phyloP scores from a whole-genome alignment of 1,284 basidiomycete species.

The Microbotryum lychnidis-dioicae region DNA sequence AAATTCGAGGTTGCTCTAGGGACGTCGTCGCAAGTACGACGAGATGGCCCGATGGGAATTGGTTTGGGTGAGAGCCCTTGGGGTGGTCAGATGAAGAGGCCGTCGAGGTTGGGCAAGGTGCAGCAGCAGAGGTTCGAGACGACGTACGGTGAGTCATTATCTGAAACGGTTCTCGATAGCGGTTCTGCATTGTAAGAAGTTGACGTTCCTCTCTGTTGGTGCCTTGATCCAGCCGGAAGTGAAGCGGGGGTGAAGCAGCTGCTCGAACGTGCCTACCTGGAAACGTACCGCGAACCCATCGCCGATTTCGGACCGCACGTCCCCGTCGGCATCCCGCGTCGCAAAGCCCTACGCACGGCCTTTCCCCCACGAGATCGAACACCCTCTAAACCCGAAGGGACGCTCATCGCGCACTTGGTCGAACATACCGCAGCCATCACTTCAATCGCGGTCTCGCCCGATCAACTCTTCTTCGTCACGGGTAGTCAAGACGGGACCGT shows the following conservation, averaged over 20 bases:
- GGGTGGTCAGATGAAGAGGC: not conserved
- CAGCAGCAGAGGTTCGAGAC: constrained; percentile 26
- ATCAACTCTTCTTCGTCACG: constrained; percentile 88
- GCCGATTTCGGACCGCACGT: constrained; percentile 82
- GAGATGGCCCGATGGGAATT: not conserved
- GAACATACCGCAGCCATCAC: constrained; percentile 75
- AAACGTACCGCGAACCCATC: constrained; percentile 69
- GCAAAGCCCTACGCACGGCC: constrained; percentile 40
- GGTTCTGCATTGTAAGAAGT: not conserved
- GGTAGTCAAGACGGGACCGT: constrained; percentile 76
- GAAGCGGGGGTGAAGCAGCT: constrained; percentile 72
- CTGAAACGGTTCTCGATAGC: not conserved
- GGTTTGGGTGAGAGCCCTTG: constrained; percentile 1
- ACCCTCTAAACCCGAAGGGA: constrained; percentile 51
- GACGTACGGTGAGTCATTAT: constrained; percentile 54
- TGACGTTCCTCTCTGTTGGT: not conserved
- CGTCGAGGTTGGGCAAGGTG: not conserved
- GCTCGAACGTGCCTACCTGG: constrained; percentile 79
- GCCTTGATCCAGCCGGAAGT: constrained; percentile 53
- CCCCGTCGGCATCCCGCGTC: constrained; percentile 41
- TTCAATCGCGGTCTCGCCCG: constrained; percentile 76
- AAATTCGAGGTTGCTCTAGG: constrained; percentile 24
- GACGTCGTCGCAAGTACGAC: too few relatives aligned
- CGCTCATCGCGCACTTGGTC: constrained; percentile 72
- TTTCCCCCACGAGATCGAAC: constrained; percentile 32